Evolutionary conservation across 352 stramenopile genomes (phyloP), one percentile per base, ranked within the genome.

Genomic region (Phytophthora podocarpi): DNA sequence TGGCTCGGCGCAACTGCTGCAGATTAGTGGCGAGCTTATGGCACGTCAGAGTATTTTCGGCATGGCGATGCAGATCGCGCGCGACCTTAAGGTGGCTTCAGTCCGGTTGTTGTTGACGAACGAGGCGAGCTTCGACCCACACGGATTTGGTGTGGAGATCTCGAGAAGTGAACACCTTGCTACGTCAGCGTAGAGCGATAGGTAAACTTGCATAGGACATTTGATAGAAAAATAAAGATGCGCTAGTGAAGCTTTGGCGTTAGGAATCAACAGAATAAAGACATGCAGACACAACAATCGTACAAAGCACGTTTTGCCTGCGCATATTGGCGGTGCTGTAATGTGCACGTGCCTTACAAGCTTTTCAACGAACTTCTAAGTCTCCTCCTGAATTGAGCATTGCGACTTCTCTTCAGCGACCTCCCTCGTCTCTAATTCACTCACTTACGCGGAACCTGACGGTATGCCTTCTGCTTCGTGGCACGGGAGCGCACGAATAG

Each of bases 11-110:
- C 74, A 82, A 39, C 50, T 95, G 36, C 59, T 91, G 27, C 80
- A 90, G 55, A 81, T 93, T 45, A 93, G 84, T 40, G 87, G 85
- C 12, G 82, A 93, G 48, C 66, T 93, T 30, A 95, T 95, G 87
- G 85, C 82, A 30, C 72, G 76, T 46, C 84, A 94, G 63, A 92
- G 84, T 56, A 88, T 93, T 50, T 93, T 95, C 55, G 87, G 81
- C 41, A 85, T 94, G 70, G 78, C 76, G 9, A 84, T 91, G 76
- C 87, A 95, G 68, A 85, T 93, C 34, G 62, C 68, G 15, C 67
- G 70, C 5, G 76, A 91, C 28, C 43, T 93, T 5, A 72, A 83
- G 23, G 76, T 85, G 9, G 52, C 40, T 5, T 91, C 86, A 1
- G 74, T 91, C 30, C 42, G 64, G 21, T 61, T 93, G 56, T 57